Evolutionary conservation across 257 asterid species (phyloP).

Genomic region (Nicotiana benthamiana): DNA sequence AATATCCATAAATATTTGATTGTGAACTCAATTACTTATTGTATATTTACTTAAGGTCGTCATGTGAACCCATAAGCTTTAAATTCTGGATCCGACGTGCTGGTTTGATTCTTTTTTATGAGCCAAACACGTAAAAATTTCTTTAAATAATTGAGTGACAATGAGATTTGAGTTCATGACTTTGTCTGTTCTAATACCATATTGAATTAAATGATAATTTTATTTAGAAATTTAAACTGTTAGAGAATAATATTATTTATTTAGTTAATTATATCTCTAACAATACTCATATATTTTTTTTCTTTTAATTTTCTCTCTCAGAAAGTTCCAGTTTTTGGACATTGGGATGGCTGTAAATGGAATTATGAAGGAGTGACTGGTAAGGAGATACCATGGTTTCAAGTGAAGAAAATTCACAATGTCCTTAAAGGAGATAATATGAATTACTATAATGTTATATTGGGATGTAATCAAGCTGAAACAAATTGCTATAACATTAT

Average conservation of each 20-base stretch:
- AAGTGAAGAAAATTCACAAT: constrained; percentile 17
- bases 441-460: constrained; percentile 15
- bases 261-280: neutral
- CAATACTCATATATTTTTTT: neutral
- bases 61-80: too few species aligned
- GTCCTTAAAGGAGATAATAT: constrained; percentile 9
- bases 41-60: too few species aligned
- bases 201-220: neutral
- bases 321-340: constrained; percentile 18
- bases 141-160: too few species aligned
- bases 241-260: neutral
- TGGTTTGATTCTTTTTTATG: neutral
- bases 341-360: constrained; percentile 36
- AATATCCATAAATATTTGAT: too few species aligned
- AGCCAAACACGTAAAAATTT: neutral
- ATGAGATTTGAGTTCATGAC: too few species aligned
- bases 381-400: constrained; percentile 30
- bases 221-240: neutral
- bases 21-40: too few species aligned
- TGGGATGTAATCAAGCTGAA: constrained; percentile 16
- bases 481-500: constrained; percentile 18
- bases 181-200: too few species aligned
- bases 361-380: constrained; percentile 2
- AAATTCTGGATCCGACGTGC: too few species aligned
- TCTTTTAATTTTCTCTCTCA: neutral